Conservation (phyloP, 2,329 filamentous ascomycete species). For the Fusarium haematococcum region DNA sequence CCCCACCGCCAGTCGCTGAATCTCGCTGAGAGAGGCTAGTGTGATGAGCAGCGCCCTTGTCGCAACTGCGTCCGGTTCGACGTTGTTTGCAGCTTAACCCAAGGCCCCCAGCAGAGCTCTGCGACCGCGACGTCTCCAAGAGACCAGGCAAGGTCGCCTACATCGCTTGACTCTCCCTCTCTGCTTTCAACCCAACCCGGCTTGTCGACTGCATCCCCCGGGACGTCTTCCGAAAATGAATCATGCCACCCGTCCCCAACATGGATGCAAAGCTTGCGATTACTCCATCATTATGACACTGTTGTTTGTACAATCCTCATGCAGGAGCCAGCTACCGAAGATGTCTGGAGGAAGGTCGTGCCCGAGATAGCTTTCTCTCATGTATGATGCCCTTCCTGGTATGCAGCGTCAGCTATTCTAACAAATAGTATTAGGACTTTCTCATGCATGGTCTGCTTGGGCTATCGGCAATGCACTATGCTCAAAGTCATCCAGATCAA, state of each 20-base stretch:
- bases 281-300: constrained; percentile 30
- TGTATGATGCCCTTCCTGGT: not conserved
- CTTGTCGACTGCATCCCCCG: not conserved
- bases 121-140: not conserved
- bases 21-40: constrained; percentile 11
- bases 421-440: constrained; percentile 10
- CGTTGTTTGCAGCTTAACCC: constrained; percentile 25
- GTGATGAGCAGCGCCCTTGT: constrained; percentile 31
- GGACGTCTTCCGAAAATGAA: not conserved
- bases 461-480: constrained; percentile 24
- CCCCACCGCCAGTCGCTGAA: not conserved
- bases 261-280: constrained; percentile 30
- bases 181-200: not conserved
- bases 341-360: constrained; percentile 21
- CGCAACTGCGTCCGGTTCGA: constrained; percentile 27
- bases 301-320: constrained; percentile 1
- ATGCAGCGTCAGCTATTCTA: not conserved
- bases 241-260: not conserved
- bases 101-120: not conserved
- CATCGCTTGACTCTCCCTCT: not conserved
- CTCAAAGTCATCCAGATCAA: constrained; percentile 14
- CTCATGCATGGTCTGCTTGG: constrained; percentile 30
- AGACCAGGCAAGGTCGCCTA: not conserved
- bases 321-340: not conserved
- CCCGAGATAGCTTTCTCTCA: constrained; percentile 24